Evolutionary conservation across 106 monocot species (phyloP).

Genomic region (Hemerocallis citrina): DNA sequence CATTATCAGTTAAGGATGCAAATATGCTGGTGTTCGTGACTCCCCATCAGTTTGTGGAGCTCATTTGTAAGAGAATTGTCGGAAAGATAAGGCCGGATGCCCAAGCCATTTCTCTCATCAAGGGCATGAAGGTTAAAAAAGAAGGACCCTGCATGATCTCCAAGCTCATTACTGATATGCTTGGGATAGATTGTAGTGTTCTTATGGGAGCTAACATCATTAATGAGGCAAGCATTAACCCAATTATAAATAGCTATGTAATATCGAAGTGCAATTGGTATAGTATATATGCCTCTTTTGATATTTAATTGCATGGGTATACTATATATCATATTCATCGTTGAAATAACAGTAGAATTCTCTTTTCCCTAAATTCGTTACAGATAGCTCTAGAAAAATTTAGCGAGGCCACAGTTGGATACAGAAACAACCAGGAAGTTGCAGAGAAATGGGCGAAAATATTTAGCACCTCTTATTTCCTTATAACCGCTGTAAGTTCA

Average conservation of each 20-base stretch:
- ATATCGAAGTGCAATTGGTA: too few species aligned
- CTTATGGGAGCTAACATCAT: slow-evolving; percentile 96
- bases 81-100: slow-evolving; percentile 53
- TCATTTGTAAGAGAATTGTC: slow-evolving; percentile 60
- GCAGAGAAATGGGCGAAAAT: slow-evolving; percentile 65
- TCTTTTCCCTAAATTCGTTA: too few species aligned
- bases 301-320: too few species aligned
- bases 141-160: slow-evolving; percentile 94
- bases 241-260: too few species aligned
- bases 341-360: too few species aligned
- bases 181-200: slow-evolving; percentile 77
- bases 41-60: slow-evolving; percentile 80
- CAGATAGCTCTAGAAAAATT: slow-evolving; percentile 88
- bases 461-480: slow-evolving; percentile 66
- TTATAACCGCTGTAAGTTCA: slow-evolving; percentile 67
- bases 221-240: slow-evolving; percentile 48
- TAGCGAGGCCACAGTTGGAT: slow-evolving; percentile 86
- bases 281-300: too few species aligned
- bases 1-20: slow-evolving; percentile 78
- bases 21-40: slow-evolving; percentile 86
- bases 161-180: slow-evolving; percentile 62
- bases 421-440: slow-evolving; percentile 50
- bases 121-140: slow-evolving; percentile 90
- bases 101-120: slow-evolving; percentile 85
- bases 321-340: too few species aligned